Evolutionary conservation across 179 eudicot genomes (phyloP), one percentile per base, ranked within the genome.

Genomic region (Silene coronaria): DNA sequence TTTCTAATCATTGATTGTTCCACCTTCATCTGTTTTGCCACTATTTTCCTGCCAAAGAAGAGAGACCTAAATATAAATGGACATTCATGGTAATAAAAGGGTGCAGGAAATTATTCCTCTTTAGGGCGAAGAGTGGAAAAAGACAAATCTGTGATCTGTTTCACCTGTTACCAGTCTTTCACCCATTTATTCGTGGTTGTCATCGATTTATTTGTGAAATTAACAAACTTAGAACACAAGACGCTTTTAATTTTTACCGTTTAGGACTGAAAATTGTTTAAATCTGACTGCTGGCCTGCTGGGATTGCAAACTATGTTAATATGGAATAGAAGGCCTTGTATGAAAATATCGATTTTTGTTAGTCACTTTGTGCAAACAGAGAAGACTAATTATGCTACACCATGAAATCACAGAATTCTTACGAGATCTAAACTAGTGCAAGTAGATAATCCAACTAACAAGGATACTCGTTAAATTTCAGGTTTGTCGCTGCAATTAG

Each of bases 401-500:
- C 42, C 69, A 28, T 38, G 17, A 32, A 65, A 30, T 16, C 19
- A 16, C n/a, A 27, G 19, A 36, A 68, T 4, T 22, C 63, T 66
- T 21, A 13, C 22, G 38, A 27, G 24, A 38, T 51, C 45, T 60
- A 24, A 4, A 21, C 53, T 17, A 65, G n/a, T 63, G n/a, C 53
- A 23, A 65, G n/a, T 63, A 23, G 12, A 16, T 36, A 72, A 71
- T 36, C 28, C 30, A 26, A 58, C 22, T 58, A 19, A 68, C 36
- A 48, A 23, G 68, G 30, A 5, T 73, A 26, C 59, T 21, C 12
- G 36, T 26, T 64, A 11, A 28, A 32, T 64, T 81, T 82, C 93
- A 95, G 99, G 96, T 75, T 84, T 95, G 71, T 80, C 76, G 5
- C 62, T 77, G 59, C 88, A 89, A 82, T 76, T 93, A 81, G 80